phyloP scores from a whole-genome alignment of 192 early-diverging fungal genomes.

The Rhizophlyctis rosea region DNA sequence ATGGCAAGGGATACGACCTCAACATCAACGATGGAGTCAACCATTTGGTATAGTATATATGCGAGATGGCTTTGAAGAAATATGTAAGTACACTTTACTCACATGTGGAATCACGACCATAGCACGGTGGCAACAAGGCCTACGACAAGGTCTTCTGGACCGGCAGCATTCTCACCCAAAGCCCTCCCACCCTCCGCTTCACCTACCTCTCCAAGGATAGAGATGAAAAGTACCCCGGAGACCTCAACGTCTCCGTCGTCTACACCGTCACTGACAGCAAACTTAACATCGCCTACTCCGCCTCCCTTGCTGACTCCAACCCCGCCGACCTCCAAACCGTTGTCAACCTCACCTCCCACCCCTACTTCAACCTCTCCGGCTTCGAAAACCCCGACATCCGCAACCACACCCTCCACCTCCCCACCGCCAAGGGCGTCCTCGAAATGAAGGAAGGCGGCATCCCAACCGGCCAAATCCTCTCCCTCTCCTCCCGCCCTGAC shows the following conservation, averaged over 20 bases:
- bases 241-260: conserved; percentile 51
- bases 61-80: neutral
- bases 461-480: conserved; percentile 68
- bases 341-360: conserved; percentile 80
- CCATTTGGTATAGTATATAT: conserved; percentile 36
- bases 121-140: conserved; percentile 72
- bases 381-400: conserved; percentile 40
- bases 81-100: neutral
- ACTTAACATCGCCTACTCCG: conserved; percentile 38
- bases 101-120: neutral
- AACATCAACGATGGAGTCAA: conserved; percentile 73
- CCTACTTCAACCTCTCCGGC: conserved; percentile 87
- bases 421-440: conserved; percentile 46
- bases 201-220: conserved; percentile 60
- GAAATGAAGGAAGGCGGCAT: conserved; percentile 53
- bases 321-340: conserved; percentile 50
- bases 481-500: conserved; percentile 30
- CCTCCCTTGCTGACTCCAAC: conserved; percentile 49
- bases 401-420: conserved; percentile 49
- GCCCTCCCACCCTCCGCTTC: conserved; percentile 55
- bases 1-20: conserved; percentile 51
- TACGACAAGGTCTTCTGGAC: conserved; percentile 71
- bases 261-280: conserved; percentile 44
- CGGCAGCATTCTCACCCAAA: conserved; percentile 35
- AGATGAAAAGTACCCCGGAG: conserved; percentile 80